These are phyloP conservation scores for Hyaloscypha variabilis DNA, from an alignment of 495 filamentous ascomycete genomes.

Conservation along the genomic window DNA sequence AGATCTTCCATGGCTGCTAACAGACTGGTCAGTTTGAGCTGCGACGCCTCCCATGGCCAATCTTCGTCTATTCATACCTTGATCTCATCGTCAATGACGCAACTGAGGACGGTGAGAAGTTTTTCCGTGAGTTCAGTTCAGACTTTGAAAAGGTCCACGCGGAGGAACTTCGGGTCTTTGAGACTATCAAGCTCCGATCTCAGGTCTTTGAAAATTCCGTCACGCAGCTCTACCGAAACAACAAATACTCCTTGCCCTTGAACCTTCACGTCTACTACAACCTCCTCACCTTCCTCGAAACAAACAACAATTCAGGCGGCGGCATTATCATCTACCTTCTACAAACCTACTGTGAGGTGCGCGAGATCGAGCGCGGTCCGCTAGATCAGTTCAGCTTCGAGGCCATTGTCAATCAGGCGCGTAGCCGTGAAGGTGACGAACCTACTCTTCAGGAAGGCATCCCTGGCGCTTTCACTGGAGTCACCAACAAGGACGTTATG, in stretches of 20 bases:
- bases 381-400: conserved; percentile 82
- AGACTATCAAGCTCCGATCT: conserved; percentile 69
- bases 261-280: conserved; percentile 77
- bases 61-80: conserved; percentile 92
- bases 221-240: conserved; percentile 75
- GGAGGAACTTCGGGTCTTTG: conserved; percentile 72
- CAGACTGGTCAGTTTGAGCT: conserved; percentile 71
- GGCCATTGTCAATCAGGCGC: conserved; percentile 67
- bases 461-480: conserved; percentile 85
- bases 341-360: conserved; percentile 71
- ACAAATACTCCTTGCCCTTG: conserved; percentile 86
- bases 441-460: conserved; percentile 89
- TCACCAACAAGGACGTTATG: conserved; percentile 71
- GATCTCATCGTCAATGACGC: conserved; percentile 65
- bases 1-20: neutral
- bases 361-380: conserved; percentile 71
- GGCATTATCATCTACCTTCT: conserved; percentile 73
- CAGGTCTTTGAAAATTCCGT: conserved; percentile 73
- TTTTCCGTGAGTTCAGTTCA: conserved; percentile 66
- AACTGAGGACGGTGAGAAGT: conserved; percentile 61
- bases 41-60: conserved; percentile 80
- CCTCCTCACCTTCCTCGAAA: conserved; percentile 85
- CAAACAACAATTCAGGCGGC: conserved; percentile 77
- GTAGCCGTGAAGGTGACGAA: conserved; percentile 55
- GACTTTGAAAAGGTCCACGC: conserved; percentile 74